Evolutionary conservation across 108 stramenopile genomes (phyloP).

Genomic region (Pseudonitzschia delicatissima): DNA sequence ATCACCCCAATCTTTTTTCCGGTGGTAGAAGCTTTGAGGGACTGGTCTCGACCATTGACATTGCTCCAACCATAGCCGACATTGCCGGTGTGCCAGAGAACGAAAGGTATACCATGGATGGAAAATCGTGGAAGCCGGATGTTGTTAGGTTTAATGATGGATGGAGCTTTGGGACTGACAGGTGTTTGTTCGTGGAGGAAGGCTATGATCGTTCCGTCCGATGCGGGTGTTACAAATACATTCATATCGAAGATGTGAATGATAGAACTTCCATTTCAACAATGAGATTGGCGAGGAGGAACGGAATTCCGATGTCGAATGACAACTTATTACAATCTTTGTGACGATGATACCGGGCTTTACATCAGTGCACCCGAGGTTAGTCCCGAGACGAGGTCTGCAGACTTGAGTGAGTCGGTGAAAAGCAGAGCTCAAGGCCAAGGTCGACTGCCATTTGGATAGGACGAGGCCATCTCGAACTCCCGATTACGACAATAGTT

Average conservation of each 20-base stretch:
- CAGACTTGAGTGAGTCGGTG: background rate
- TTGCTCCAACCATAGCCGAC: conserved; percentile 32
- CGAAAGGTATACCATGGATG: conserved; percentile 27
- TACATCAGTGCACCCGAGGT: conserved; percentile 3
- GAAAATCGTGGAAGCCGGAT: conserved; percentile 25
- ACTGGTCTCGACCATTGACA: conserved; percentile 28
- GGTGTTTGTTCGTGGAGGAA: conserved; percentile 33
- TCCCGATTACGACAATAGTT: background rate
- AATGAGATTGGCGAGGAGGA: no score
- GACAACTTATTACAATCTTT: conserved; percentile 1
- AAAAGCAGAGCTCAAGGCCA: background rate
- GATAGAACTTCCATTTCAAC: background rate
- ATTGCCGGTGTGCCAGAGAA: conserved; percentile 19
- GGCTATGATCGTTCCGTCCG: conserved; percentile 29
- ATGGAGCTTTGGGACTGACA: conserved; percentile 1
- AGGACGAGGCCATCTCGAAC: background rate
- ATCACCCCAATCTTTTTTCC: conserved; percentile 18
- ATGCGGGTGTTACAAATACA: conserved; percentile 36
- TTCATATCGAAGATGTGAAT: background rate
- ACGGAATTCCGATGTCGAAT: no score
- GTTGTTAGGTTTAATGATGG: background rate
- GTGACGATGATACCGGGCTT: background rate
- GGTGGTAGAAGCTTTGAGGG: conserved; percentile 17
- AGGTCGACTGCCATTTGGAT: background rate
- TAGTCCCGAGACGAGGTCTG: background rate